Evolutionary conservation across 2,329 filamentous ascomycete genomes (phyloP).

Genomic region (Acrocalymma vagum): DNA sequence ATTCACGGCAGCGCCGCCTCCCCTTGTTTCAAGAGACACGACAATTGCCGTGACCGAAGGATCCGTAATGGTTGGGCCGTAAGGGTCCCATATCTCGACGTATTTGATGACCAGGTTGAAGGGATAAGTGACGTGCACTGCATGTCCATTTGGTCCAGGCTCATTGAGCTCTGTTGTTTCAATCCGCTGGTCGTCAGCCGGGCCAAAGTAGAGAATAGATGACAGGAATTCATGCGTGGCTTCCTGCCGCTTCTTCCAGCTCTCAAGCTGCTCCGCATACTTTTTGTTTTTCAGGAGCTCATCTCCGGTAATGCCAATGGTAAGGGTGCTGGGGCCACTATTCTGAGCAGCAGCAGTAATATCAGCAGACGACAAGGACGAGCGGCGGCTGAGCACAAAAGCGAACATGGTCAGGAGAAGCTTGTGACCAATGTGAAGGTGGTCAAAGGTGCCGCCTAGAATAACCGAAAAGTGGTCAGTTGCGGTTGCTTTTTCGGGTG

Average conservation of each 20-base stretch:
- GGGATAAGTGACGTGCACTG: slow-evolving; percentile 66
- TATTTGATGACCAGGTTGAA: slow-evolving; percentile 75
- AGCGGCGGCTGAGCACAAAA: slow-evolving; percentile 66
- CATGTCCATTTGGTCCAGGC: slow-evolving; percentile 58
- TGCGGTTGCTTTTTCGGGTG: slow-evolving; percentile 10
- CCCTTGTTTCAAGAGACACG: slow-evolving; percentile 86
- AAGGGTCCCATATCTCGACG: slow-evolving; percentile 86
- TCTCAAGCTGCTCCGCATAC: slow-evolving; percentile 79
- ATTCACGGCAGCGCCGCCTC: slow-evolving; percentile 87
- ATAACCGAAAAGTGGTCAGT: slow-evolving; percentile 71
- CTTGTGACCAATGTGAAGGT: slow-evolving; percentile 95
- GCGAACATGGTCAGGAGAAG: slow-evolving; percentile 89
- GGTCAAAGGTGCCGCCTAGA: slow-evolving; percentile 94
- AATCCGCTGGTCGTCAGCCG: slow-evolving; percentile 53
- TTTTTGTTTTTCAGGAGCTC: slow-evolving; percentile 89
- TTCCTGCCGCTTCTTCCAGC: slow-evolving; percentile 78
- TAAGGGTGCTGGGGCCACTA: slow-evolving; percentile 68
- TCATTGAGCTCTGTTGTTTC: slow-evolving; percentile 55
- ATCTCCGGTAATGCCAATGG: slow-evolving; percentile 89
- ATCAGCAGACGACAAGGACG: too few species aligned
- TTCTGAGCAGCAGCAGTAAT: slow-evolving; percentile 20
- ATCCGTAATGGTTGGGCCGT: slow-evolving; percentile 88
- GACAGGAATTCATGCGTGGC: slow-evolving; percentile 76
- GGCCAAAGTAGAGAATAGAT: slow-evolving; percentile 67
- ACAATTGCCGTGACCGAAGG: slow-evolving; percentile 81